Percentiles rank a stretch among this genome's conserved stretches.
Conservation (phyloP, 257 asterid genomes). For the Mentha longifolia region DNA sequence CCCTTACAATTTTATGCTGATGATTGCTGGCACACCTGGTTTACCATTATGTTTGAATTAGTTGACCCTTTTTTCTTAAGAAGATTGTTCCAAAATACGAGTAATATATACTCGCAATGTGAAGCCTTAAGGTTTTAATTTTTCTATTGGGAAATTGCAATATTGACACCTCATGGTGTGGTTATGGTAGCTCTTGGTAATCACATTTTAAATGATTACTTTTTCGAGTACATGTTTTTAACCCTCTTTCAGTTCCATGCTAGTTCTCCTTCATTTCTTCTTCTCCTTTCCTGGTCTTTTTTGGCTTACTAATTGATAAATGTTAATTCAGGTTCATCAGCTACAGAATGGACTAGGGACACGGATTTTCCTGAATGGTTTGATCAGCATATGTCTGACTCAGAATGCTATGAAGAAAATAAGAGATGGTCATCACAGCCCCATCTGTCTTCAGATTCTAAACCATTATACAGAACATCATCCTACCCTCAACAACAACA, state of each 20-base stretch:
- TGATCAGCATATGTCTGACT: conserved; percentile 74
- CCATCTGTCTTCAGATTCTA: conserved; percentile 61
- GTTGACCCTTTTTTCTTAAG: neutral
- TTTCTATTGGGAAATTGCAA: conserved; percentile 3
- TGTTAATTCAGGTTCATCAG: conserved; percentile 81
- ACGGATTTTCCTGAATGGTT: conserved; percentile 74
- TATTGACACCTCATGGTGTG: neutral
- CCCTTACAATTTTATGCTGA: conserved; percentile 3
- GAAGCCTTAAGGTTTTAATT: neutral
- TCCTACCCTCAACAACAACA: conserved; percentile 78
- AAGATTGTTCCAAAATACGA: neutral
- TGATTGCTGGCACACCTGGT: conserved; percentile 13
- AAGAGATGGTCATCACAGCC: conserved; percentile 92
- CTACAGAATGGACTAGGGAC: conserved; percentile 87
- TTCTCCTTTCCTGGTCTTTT: conserved; percentile 3
- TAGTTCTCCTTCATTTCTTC: neutral
- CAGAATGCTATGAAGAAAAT: conserved; percentile 67
- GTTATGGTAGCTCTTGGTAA: too few species aligned
- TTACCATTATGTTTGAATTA: neutral
- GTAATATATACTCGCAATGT: neutral
- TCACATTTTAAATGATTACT: too few species aligned
- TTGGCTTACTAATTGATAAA: conserved; percentile 33
- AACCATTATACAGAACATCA: conserved; percentile 80
- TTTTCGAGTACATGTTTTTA: too few species aligned
- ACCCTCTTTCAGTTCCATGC: conserved; percentile 6